Evolutionary conservation across 768 basidiomycete species (phyloP), one percentile per base, ranked within the genome.

Genomic region (Leccinum uliginosum): DNA sequence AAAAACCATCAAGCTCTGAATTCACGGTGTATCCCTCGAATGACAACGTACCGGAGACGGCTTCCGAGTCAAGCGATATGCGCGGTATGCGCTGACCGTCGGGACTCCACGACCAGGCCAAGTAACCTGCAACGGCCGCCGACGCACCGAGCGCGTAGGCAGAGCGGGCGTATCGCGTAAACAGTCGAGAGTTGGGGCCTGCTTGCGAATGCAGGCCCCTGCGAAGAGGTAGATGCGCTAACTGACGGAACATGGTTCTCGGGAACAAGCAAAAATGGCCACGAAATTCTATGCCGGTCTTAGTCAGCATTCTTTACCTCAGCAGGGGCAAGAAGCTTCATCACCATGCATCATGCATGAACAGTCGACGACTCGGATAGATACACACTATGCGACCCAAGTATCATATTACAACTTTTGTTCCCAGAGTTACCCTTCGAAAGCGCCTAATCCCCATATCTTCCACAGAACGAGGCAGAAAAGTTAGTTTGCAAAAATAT

Each of bases 221-320:
- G 57, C 79, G 78, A 7, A 85, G 68, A 21, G 83, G 75, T 53
- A 80, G 71, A 73, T 78, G 81, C 63, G 81, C 72, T 17, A 83
- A 70, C 58, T 79, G 76, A 60, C 80, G 73, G 64, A 86, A 76
- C 84, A 86, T 87, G 58, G 26, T 64, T 60, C 58, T 58, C 52
- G 55, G 32, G 26, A 47, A 59, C 50, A 47, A 52, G 46, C 21
- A 50, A 23, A 23, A 34, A n/a, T 27, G 4, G 7, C 4, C 35
- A 51, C 58, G 61, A 70, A 68, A 67, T 70, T 67, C 65, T 46
- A 40, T 45, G 43, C 57, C 52, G 29, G 50, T 55, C 58, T 69
- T 65, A 55, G 67, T 68, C 67, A 68, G 54, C 40, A 19, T 46
- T 3, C n/a, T 10, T 66, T 68, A 68, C 52, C 23, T 67, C 51